Conservation (phyloP, 1,139 yeast genomes). For the Magnusiomyces fungicola region DNA sequence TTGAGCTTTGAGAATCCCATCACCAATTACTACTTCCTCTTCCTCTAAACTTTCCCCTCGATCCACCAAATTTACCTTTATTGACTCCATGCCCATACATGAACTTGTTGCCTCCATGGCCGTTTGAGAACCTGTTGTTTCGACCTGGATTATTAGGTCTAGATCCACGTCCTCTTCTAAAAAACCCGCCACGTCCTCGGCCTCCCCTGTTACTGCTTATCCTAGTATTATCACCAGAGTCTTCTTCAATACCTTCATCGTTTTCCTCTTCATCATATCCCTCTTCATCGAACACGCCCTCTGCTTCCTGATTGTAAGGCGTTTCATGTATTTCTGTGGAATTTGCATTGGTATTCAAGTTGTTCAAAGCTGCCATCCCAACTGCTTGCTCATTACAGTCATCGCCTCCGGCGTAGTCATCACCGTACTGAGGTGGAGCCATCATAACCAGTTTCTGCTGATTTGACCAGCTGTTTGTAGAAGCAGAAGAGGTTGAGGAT, state of each 20-base stretch:
- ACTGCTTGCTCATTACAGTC: conserved; percentile 14
- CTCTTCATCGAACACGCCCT: conserved; percentile 17
- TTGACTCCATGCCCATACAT: background rate
- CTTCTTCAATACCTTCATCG: background rate
- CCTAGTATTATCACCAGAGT: background rate
- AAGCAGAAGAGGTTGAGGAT: too few relatives aligned
- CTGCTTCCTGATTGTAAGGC: conserved; percentile 1
- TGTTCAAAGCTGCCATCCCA: conserved; percentile 11
- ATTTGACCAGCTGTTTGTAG: background rate
- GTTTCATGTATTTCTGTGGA: background rate
- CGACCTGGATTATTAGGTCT: background rate
- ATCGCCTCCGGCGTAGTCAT: conserved; percentile 7
- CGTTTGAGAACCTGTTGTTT: background rate
- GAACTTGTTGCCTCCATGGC: background rate
- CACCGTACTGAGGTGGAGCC: conserved; percentile 8
- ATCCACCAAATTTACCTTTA: background rate
- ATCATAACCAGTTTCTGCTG: conserved; percentile 11
- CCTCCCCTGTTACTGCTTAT: background rate
- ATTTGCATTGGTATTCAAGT: background rate
- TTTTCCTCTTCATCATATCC: conserved; percentile 14
- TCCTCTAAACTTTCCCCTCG: background rate
- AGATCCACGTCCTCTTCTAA: background rate
- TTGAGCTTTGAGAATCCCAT: too few relatives aligned
- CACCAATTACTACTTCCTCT: background rate
- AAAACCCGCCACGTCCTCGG: background rate